These are phyloP conservation scores for Pseudocercospora eumusae DNA, from an alignment of 2,329 filamentous ascomycete genomes.

Conservation along the genomic window DNA sequence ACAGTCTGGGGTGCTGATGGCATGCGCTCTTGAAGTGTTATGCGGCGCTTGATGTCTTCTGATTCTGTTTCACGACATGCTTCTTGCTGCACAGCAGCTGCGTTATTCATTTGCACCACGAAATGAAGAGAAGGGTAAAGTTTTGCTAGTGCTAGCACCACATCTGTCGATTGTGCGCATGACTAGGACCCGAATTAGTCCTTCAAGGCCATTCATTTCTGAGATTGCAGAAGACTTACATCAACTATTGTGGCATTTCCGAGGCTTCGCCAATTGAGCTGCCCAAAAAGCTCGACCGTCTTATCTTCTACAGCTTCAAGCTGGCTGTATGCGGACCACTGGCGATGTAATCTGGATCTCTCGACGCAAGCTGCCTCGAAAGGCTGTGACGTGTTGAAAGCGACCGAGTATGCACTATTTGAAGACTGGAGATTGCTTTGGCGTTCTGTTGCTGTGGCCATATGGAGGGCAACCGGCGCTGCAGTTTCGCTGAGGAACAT, in stretches of 20 bases:
- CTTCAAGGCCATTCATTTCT: neutral
- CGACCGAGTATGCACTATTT: constrained; percentile 7
- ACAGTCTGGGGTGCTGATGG: neutral
- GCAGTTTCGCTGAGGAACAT: constrained; percentile 11
- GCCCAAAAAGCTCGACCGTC: constrained; percentile 2
- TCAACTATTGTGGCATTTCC: constrained; percentile 1
- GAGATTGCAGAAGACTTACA: neutral
- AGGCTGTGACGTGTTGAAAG: constrained; percentile 3
- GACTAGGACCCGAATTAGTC: neutral
- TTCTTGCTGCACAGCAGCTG: constrained; percentile 2
- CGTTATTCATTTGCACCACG: constrained; percentile 4
- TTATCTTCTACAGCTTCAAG: neutral
- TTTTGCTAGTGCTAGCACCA: neutral
- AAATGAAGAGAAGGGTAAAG: neutral
- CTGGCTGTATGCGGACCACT: constrained; percentile 3
- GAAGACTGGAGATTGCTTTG: constrained; percentile 1
- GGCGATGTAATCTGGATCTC: constrained; percentile 4
- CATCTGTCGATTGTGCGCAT: constrained; percentile 6
- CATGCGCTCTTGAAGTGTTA: neutral
- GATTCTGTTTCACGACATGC: neutral
- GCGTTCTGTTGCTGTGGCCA: constrained; percentile 4
- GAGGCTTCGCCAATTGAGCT: constrained; percentile 3
- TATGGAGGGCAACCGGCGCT: constrained; percentile 3
- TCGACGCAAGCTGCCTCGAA: constrained; percentile 6
- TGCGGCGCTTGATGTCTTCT: neutral